Evolutionary conservation across 805 yeast species (phyloP), one percentile per base, ranked within the genome.

Genomic region (Myxozyma mucilagina): DNA sequence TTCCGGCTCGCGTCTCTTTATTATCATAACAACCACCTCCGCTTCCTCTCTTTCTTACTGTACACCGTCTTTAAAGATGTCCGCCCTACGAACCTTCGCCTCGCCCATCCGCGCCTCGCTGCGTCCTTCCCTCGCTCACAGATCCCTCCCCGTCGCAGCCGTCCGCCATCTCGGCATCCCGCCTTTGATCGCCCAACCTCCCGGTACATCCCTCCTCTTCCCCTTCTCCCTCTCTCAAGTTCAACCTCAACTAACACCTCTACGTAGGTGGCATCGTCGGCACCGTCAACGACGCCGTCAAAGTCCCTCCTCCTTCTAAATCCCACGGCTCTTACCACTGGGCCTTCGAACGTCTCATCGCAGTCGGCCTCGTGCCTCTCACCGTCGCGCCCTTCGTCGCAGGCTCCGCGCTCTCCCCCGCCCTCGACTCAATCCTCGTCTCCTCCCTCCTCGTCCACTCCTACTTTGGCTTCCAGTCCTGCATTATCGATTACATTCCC

Each of bases 401-500:
- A 50, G 97, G 96, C 34, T 82, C 87, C 14, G 82, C 82, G 29
- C 75, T 84, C 65, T 79, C 86, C 4, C 87, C 96, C 11, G 77
- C 86, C 24, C 72, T 85, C 38, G 99, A 94, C 76, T 83, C 96
- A 5, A 71, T 84, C 1, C 81, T 90, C 67, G 83, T 89, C 29
- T 76, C 86, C 34, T 76, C 86, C 39, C 74, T 90, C 54, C 76
- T 93, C 69, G 82, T 86, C 61, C 98, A 94, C 77, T 81, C 87
- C 59, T 90, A 87, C 75, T 83, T 87, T 68, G 99, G 98, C 11
- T 84, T 94, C 76, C 87, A 87, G 75, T 80, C 96, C 49, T 93
- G 97, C 79, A 91, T 94, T 71, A 86, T 86, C 61, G 99, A 93
- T 76, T 94, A 93, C 77, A 87, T 93, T 58, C 97, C 97, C 45